phyloP scores from a whole-genome alignment of 106 monocot genomes.

The Dactylorhiza incarnata region DNA sequence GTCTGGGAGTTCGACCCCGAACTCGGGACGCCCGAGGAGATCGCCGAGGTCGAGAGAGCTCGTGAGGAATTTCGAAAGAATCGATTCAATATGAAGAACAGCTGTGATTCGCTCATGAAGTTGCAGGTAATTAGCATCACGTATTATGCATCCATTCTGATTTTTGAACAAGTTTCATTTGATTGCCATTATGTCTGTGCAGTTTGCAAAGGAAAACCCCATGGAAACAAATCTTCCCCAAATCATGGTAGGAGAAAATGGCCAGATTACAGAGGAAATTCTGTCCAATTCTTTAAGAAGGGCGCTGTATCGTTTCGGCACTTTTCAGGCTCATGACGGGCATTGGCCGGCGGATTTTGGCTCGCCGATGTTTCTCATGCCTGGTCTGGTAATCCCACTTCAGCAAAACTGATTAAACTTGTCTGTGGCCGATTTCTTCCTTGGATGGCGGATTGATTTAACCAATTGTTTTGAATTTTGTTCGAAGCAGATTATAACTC shows the following conservation, averaged over 20 bases:
- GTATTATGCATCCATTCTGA: too few species aligned
- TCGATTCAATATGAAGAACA: constrained; percentile 35
- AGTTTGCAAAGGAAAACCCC: too few species aligned
- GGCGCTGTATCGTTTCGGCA: neutral
- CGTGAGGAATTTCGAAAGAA: constrained; percentile 21
- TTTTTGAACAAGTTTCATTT: neutral
- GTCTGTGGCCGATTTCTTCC: too few species aligned
- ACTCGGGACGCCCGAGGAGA: constrained; percentile 28
- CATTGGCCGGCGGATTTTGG: neutral
- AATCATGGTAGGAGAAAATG: neutral
- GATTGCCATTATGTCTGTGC: too few species aligned
- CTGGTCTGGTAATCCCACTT: neutral
- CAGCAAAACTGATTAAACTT: neutral
- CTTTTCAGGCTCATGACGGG: neutral
- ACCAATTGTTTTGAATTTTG: too few species aligned
- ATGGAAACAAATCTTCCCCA: neutral
- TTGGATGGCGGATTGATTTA: too few species aligned
- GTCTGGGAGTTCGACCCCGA: constrained; percentile 46
- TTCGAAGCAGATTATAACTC: neutral
- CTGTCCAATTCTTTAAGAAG: neutral
- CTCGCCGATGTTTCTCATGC: neutral
- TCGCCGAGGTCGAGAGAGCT: constrained; percentile 22
- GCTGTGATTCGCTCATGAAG: constrained; percentile 19
- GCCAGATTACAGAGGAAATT: neutral
- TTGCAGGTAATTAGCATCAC: constrained; percentile 18